Percentiles rank a stretch among this genome's conserved stretches.
Evolutionary conservation across 192 early-diverging fungal species (phyloP).

Genomic region (Umbelopsis vinacea): DNA sequence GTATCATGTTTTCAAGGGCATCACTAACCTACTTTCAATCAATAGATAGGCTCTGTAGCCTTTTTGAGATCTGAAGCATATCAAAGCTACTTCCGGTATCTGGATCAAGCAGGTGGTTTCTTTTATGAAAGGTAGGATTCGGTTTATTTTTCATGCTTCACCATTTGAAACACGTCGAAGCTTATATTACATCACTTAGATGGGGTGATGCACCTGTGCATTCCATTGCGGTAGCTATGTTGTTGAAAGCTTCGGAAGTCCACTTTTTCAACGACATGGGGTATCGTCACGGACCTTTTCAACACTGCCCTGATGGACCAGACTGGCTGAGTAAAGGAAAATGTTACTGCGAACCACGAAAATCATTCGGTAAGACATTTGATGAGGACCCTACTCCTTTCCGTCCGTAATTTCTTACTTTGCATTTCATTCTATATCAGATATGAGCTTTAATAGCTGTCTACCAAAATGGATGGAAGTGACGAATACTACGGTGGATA

Average conservation of each 20-base stretch:
- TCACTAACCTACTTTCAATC: background rate
- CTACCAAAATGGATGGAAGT: constrained; percentile 18
- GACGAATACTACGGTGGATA: constrained; percentile 17
- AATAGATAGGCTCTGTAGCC: constrained; percentile 41
- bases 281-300: constrained; percentile 55
- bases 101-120: constrained; percentile 80
- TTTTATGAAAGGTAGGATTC: constrained; percentile 71
- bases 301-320: constrained; percentile 46
- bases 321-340: constrained; percentile 42
- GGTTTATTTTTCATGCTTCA: background rate
- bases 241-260: constrained; percentile 58
- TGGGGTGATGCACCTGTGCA: constrained; percentile 80
- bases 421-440: background rate
- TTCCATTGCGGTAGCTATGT: constrained; percentile 61
- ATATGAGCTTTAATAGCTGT: constrained; percentile 24
- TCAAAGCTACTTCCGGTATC: constrained; percentile 66
- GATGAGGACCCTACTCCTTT: background rate
- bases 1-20: background rate
- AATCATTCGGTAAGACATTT: constrained; percentile 48
- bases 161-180: too few relatives aligned
- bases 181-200: constrained; percentile 45
- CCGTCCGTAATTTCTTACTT: background rate
- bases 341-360: constrained; percentile 58
- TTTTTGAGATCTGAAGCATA: constrained; percentile 72
- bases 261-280: constrained; percentile 78